Percentiles rank a stretch among this genome's conserved stretches.
phyloP scores from a whole-genome alignment of 2,329 filamentous ascomycete genomes.

The Berkeleyomyces rouxiae region DNA sequence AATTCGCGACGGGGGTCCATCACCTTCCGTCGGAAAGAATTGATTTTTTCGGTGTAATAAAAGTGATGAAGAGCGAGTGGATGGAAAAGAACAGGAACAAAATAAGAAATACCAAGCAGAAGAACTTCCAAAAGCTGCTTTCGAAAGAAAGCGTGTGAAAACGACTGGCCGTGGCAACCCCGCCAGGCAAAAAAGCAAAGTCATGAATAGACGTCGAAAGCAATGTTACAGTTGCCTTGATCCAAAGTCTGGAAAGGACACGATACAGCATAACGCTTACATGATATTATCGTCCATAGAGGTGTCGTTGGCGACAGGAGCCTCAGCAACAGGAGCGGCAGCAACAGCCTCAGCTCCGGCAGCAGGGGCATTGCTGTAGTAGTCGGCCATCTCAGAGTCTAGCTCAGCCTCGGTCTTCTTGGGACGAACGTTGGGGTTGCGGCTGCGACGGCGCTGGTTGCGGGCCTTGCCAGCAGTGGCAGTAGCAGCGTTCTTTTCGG shows the following conservation, averaged over 20 bases:
- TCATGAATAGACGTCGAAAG: neutral
- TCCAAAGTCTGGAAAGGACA: neutral
- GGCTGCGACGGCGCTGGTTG: constrained; percentile 28
- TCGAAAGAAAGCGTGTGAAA: neutral
- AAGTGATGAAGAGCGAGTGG: neutral
- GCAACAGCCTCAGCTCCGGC: constrained; percentile 28
- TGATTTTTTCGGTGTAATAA: constrained; percentile 1
- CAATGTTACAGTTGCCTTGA: neutral
- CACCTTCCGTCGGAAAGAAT: constrained; percentile 4
- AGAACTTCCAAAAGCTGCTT: neutral
- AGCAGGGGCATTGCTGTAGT: constrained; percentile 45
- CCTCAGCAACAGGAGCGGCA: constrained; percentile 30
- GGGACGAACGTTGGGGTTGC: constrained; percentile 47
- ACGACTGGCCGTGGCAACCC: constrained; percentile 1
- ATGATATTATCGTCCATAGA: constrained; percentile 40
- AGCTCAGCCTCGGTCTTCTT: constrained; percentile 92
- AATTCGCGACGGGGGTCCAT: constrained; percentile 3
- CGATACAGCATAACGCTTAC: neutral
- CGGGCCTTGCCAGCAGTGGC: constrained; percentile 25
- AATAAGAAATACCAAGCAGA: neutral
- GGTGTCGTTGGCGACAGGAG: constrained; percentile 35
- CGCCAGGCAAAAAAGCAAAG: constrained; percentile 8
- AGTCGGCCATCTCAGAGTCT: constrained; percentile 94
- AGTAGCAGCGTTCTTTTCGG: neutral
- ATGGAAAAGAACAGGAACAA: neutral